Evolutionary conservation across 306 rosid species (phyloP).

Genomic region (Cicer pinnatifidum): DNA sequence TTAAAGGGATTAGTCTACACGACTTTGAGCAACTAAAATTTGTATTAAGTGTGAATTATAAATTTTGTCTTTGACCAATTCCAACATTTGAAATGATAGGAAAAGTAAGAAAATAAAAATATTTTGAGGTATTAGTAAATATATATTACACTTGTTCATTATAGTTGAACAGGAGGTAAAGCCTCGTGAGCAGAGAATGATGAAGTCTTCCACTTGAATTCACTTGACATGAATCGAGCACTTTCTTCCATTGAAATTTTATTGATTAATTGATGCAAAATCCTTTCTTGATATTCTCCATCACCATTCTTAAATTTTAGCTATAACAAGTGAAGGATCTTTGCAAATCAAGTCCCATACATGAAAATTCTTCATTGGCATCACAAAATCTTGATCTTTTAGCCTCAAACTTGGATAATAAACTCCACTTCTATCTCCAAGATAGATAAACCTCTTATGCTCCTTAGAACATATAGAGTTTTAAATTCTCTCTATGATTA

Average conservation of each 20-base stretch:
- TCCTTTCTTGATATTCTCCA: conserved; percentile 52
- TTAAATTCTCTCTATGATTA: conserved; percentile 57
- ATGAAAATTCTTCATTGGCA: conserved; percentile 74
- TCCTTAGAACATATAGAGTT: conserved; percentile 36
- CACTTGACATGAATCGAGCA: conserved; percentile 44
- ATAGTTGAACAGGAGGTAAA: conserved; percentile 53
- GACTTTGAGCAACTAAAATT: neutral
- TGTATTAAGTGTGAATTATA: neutral
- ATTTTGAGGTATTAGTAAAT: neutral
- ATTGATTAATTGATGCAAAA: conserved; percentile 50
- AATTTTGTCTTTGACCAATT: neutral
- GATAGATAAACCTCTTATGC: conserved; percentile 59
- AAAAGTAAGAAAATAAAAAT: neutral
- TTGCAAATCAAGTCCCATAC: conserved; percentile 64
- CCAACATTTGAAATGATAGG: neutral
- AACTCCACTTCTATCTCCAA: conserved; percentile 68
- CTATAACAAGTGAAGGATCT: conserved; percentile 55
- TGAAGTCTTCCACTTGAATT: conserved; percentile 54
- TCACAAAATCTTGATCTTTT: conserved; percentile 53
- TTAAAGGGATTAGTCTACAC: too few species aligned
- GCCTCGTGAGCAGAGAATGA: conserved; percentile 49
- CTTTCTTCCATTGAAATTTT: conserved; percentile 46
- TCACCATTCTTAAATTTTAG: conserved; percentile 63
- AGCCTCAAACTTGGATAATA: conserved; percentile 70
- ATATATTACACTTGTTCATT: neutral